These are phyloP conservation scores for Citrus glauca DNA, from an alignment of 345 rosid genomes.

Conservation along the genomic window DNA sequence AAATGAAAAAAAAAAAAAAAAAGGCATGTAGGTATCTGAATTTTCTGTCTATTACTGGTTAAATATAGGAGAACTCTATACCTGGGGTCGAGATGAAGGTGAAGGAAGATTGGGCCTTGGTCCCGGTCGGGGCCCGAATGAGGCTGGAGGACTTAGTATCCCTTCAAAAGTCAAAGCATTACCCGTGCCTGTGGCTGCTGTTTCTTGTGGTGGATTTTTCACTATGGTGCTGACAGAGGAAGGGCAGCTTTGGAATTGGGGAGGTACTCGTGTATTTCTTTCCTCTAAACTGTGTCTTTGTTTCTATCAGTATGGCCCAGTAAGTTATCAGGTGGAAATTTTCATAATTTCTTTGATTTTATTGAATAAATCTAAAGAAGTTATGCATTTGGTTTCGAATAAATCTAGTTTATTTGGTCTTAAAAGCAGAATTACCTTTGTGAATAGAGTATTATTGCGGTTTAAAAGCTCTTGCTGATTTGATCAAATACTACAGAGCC, in stretches of 20 bases:
- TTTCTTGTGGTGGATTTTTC: slow-evolving; percentile 91
- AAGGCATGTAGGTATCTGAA: neutral
- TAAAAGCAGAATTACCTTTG: neutral
- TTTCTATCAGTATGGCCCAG: neutral
- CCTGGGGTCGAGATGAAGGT: slow-evolving; percentile 96
- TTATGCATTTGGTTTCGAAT: neutral
- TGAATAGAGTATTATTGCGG: neutral
- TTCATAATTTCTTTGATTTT: no score
- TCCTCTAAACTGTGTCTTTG: neutral
- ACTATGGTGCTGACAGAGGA: slow-evolving; percentile 68
- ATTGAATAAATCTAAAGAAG: neutral
- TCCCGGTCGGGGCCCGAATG: slow-evolving; percentile 85
- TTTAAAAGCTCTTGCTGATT: neutral
- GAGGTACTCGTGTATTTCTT: slow-evolving; percentile 41
- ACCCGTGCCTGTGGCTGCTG: slow-evolving; percentile 61
- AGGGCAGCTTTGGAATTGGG: slow-evolving; percentile 94
- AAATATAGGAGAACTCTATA: slow-evolving; percentile 66
- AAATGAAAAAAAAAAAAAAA: neutral
- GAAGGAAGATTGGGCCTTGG: slow-evolving; percentile 97
- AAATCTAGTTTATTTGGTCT: neutral
- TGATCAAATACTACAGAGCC: neutral
- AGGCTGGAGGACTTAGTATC: slow-evolving; percentile 86
- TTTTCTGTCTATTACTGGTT: slow-evolving; percentile 6
- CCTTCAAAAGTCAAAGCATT: slow-evolving; percentile 78
- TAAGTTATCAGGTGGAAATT: neutral